Percentiles rank a stretch among this genome's conserved stretches.
Conservation (phyloP, 2,329 filamentous ascomycete species). For the Juglanconis sp. region DNA sequence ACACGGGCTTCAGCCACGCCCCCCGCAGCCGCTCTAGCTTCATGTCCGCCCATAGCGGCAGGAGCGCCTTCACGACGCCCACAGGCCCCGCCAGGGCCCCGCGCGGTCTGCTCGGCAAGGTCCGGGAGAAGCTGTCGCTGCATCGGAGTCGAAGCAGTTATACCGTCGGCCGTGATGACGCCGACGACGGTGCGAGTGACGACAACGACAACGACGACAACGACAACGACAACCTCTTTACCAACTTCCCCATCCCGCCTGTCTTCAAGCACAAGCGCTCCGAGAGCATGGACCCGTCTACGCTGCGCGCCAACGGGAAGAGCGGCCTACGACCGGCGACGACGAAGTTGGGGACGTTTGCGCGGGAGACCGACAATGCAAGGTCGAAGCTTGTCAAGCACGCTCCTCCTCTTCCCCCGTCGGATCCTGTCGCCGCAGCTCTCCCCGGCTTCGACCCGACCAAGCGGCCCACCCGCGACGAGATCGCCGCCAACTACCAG, state of each 20-base stretch:
- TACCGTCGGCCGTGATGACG: slow-evolving; percentile 22
- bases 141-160: slow-evolving; percentile 22
- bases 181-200: slow-evolving; percentile 6
- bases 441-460: slow-evolving; percentile 12
- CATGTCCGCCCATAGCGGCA: slow-evolving; percentile 1
- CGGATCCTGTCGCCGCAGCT: neutral
- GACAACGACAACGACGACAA: slow-evolving; percentile 7
- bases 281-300: slow-evolving; percentile 11
- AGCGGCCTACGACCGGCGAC: neutral
- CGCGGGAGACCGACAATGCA: neutral
- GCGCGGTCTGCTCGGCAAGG: slow-evolving; percentile 7
- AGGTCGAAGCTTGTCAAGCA: neutral
- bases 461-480: slow-evolving; percentile 40
- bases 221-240: neutral
- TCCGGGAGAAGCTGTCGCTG: slow-evolving; percentile 28
- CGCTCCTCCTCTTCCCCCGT: neutral
- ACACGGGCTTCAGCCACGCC: neutral
- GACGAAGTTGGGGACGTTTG: neutral
- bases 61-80: neutral
- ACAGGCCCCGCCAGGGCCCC: neutral
- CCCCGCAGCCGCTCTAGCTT: slow-evolving; percentile 6
- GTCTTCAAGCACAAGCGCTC: slow-evolving; percentile 18
- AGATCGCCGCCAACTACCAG: slow-evolving; percentile 55
- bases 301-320: neutral
- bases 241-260: slow-evolving; percentile 10